A percentile compares a stretch with the other conserved stretches of the same genome.
Evolutionary conservation across 2,329 filamentous ascomycete genomes (phyloP).

Genomic region (Epichloe sp.): DNA sequence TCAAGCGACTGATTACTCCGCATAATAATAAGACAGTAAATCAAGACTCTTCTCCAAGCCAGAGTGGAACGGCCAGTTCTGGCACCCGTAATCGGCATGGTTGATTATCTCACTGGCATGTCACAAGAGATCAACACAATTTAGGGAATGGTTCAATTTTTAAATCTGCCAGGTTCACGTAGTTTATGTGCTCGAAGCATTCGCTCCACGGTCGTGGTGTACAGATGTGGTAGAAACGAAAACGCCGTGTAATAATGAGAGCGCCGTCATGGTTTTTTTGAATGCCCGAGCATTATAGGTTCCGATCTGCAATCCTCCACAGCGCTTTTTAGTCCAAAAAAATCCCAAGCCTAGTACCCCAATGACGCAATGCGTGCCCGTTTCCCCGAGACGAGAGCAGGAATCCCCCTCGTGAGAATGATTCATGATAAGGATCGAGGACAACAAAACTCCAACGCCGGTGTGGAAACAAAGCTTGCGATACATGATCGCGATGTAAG

Average conservation of each 20-base stretch:
- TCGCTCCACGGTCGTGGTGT: not conserved
- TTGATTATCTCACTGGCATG: not conserved
- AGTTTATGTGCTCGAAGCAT: not conserved
- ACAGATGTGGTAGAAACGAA: not conserved
- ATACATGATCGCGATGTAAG: not conserved
- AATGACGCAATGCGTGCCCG: conserved; percentile 1
- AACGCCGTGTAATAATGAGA: not conserved
- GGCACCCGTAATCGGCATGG: not conserved
- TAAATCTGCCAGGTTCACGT: not conserved
- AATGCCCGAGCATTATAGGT: not conserved
- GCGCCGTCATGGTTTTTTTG: not conserved
- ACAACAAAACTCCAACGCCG: not conserved
- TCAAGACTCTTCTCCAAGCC: no score
- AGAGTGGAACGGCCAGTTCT: no score
- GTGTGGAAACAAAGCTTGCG: not conserved
- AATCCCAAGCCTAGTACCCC: not conserved
- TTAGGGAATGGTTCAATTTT: not conserved
- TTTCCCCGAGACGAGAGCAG: not conserved
- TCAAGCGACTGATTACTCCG: not conserved
- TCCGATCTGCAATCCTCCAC: not conserved
- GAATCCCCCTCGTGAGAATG: not conserved
- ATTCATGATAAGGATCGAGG: not conserved
- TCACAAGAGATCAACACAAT: not conserved
- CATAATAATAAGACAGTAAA: not conserved
- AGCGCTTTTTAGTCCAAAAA: not conserved